Base-by-base conservation (phyloP, 306 rosid genomes). In the Cucumis sativus region DNA sequence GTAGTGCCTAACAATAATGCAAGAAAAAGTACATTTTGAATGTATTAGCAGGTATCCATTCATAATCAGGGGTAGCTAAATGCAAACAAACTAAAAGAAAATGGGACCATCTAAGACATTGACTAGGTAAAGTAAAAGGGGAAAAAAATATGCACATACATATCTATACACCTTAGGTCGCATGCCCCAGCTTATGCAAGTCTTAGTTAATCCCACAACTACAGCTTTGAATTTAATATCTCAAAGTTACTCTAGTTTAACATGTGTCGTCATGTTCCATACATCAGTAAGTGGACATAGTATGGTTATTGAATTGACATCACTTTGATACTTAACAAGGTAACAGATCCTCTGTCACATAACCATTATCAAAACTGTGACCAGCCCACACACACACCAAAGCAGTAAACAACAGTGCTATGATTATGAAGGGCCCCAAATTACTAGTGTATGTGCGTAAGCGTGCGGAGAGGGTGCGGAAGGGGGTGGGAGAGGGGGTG, bases 1-100 rank as follows among this genome's bases (percentile, higher is more conserved):
- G 86, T 81, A 91, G 75, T 20, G 92, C 98, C 98, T 93, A 80
- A 75, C n/a, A 79, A 80, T 33, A 61, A 59, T 23, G 63, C 78
- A 63, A 74, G 72, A 81, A 75, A 76, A 82, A 64, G 58, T 11
- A 18, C 0, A 54, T 69, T 78, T 43, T 83, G 59, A 62, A 58
- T 18, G 52, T 28, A 6, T 74, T 56, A 54, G 10, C 40, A 4
- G 33, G 52, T 20, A 40, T 11, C 43, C 28, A 72, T 15, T 51
- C 28, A 51, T 49, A 16, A 71, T 25, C n/a, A 72, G 76, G 9
- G 52, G 6, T 35, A 39, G 78, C 68, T 75, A 39, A 57, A 75
- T 28, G 43, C 43, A 63, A 63, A 63, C 69, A 63, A 63, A 15
- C 45, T 63, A 62, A 62, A 30, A 30, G 17, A 60, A 14, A 10